Evolutionary conservation across 257 asterid genomes (phyloP), one percentile per base, ranked within the genome.

Genomic region (Verbena officinalis): DNA sequence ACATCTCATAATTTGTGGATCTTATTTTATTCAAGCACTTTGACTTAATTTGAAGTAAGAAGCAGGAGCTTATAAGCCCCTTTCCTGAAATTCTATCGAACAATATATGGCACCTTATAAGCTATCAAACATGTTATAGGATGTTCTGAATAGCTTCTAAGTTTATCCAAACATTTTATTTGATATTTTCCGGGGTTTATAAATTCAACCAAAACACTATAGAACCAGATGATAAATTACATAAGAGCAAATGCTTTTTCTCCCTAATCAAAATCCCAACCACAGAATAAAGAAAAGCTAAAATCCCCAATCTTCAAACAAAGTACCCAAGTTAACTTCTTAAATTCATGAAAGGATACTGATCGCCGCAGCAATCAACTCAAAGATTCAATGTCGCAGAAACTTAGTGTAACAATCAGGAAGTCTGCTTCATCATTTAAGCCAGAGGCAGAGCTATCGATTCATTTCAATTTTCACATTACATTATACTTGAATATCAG

Each of bases 291-390:
- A 55, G 52, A 9, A 60, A 46, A 13, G 16, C 31, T 24, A 16
- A 33, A 50, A 56, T 12, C 55, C 42, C 31, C 65, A 22, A 54
- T 8, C 59, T 23, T 51, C 53, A 69, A 45, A 44, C 48, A 16
- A 56, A 40, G 50, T 16, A 3, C 16, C 15, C 15, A 64, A 30
- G 9, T 20, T 19, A 36, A 62, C 23, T 2, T n/a, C 22, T 7
- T 23, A 60, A 10, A 2, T 10, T 48, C 17, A 53, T 12, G 51
- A 51, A 23, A 30, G n/a, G 52, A 33, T 16, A 33, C 12, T 14
- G 27, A 17, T 49, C 44, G 39, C 30, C 56, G 30, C 23, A 49
- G 1, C 16, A 48, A 59, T 30, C 20, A 61, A 54, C 21, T 61
- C 24, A 4, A 10, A 55, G 16, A 61, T 23, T 23, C 68, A 55